Conservation (phyloP, 2,329 filamentous ascomycete genomes). For the Alternaria infectoria region DNA sequence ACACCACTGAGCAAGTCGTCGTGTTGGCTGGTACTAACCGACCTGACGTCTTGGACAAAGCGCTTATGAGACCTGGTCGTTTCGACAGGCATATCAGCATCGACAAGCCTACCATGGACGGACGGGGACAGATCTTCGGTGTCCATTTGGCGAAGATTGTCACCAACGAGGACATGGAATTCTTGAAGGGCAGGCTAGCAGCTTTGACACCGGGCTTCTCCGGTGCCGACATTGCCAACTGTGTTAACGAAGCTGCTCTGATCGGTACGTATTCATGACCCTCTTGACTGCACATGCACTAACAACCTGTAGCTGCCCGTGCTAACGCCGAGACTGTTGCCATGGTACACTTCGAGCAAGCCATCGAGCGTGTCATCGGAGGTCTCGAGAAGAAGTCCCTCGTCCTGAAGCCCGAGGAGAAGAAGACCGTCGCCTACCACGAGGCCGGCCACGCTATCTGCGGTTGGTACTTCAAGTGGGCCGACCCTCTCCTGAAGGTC, state of each 20-base stretch:
- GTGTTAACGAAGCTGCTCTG: conserved; percentile 94
- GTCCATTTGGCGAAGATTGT: conserved; percentile 96
- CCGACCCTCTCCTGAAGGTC: conserved; percentile 97
- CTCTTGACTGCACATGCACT: conserved; percentile 37
- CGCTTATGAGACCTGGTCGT: conserved; percentile 92
- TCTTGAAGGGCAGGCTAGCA: conserved; percentile 84
- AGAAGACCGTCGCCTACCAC: conserved; percentile 95
- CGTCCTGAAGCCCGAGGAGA: conserved; percentile 90
- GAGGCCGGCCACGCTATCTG: conserved; percentile 98
- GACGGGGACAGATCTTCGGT: conserved; percentile 92
- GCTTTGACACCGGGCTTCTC: conserved; percentile 96
- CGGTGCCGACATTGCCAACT: conserved; percentile 97
- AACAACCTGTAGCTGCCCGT: conserved; percentile 73
- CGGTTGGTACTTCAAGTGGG: conserved; percentile 95
- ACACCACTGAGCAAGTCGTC: conserved; percentile 93
- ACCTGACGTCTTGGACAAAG: conserved; percentile 92
- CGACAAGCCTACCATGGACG: conserved; percentile 95
- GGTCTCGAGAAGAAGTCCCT: conserved; percentile 97
- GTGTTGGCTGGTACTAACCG: conserved; percentile 96
- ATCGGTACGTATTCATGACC: conserved; percentile 71
- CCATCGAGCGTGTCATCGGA: conserved; percentile 95
- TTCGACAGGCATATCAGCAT: conserved; percentile 97
- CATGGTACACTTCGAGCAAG: conserved; percentile 94
- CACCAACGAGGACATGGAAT: conserved; percentile 86
- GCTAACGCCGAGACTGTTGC: conserved; percentile 78